These are phyloP conservation scores for Caryopteris hybrid DNA, from an alignment of 305 asterid genomes.

Conservation along the genomic window DNA sequence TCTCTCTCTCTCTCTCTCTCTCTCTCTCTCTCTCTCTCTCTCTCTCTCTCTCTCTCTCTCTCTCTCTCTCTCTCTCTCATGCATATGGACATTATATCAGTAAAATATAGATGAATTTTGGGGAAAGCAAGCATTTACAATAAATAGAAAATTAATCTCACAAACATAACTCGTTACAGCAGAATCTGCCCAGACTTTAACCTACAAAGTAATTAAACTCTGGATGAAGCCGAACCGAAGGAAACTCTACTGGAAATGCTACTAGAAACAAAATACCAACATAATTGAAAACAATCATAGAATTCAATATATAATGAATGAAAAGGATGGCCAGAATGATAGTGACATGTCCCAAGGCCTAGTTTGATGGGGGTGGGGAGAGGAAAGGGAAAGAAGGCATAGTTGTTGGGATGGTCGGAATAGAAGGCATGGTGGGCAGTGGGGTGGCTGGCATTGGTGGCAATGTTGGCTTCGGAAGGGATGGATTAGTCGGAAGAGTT, in stretches of 20 bases:
- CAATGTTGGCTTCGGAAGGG: conserved; percentile 4
- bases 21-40: no score
- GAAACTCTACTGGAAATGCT: not conserved
- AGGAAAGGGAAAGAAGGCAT: conserved; percentile 29
- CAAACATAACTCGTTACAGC: not conserved
- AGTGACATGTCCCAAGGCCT: not conserved
- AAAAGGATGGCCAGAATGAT: not conserved
- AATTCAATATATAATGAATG: no score
- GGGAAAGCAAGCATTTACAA: not conserved
- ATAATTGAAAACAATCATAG: not conserved
- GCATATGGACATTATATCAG: no score
- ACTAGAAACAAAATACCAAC: not conserved
- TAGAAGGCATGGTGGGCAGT: no score
- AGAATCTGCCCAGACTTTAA: not conserved
- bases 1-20: no score
- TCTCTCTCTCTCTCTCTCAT: no score
- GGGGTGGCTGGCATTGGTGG: no score
- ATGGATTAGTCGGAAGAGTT: no score
- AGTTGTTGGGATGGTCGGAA: no score
- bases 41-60: no score
- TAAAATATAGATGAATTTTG: not conserved
- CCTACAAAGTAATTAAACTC: not conserved
- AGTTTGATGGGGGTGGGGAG: conserved; percentile 35
- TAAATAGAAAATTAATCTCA: not conserved
- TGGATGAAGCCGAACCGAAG: not conserved